A percentile compares a stretch with the other conserved stretches of the same genome.
phyloP scores from a whole-genome alignment of 345 rosid genomes.

The Murraya paniculata region DNA sequence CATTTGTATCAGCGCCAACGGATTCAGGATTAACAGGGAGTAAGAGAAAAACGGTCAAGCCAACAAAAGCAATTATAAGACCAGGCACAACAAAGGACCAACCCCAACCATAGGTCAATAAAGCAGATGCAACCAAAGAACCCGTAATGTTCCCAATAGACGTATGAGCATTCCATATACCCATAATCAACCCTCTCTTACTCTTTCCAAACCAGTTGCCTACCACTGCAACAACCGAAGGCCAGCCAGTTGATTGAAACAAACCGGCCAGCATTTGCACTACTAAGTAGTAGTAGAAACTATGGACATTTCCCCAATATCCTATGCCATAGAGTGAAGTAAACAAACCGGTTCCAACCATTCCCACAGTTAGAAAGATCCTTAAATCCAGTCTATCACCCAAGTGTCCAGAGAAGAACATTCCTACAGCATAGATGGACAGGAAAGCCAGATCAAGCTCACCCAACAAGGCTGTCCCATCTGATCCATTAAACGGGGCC shows the following conservation, averaged over 20 bases:
- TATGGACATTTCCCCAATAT: conserved; percentile 74
- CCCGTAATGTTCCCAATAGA: conserved; percentile 88
- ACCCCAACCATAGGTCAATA: conserved; percentile 92
- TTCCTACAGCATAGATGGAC: conserved; percentile 70
- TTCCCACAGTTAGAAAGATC: conserved; percentile 73
- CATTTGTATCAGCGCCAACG: conserved; percentile 53
- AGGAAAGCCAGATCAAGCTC: conserved; percentile 87
- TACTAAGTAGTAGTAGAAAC: conserved; percentile 61
- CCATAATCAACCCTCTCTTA: conserved; percentile 93
- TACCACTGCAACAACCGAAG: conserved; percentile 92
- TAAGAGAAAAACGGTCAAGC: conserved; percentile 59
- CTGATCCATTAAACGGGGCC: conserved; percentile 74
- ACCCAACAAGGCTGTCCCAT: conserved; percentile 81
- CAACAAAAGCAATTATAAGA: conserved; percentile 46
- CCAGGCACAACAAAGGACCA: conserved; percentile 96
- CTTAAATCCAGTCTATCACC: conserved; percentile 89
- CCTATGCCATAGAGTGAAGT: conserved; percentile 83
- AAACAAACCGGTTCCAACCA: conserved; percentile 84
- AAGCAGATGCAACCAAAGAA: conserved; percentile 67
- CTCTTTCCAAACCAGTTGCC: conserved; percentile 94
- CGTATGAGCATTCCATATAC: conserved; percentile 98
- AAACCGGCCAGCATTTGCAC: conserved; percentile 76
- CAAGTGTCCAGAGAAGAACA: conserved; percentile 87
- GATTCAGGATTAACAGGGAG: conserved; percentile 76
- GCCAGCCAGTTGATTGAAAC: conserved; percentile 99